Conservation (phyloP, 106 monocot genomes). For the Acorus gramineus region DNA sequence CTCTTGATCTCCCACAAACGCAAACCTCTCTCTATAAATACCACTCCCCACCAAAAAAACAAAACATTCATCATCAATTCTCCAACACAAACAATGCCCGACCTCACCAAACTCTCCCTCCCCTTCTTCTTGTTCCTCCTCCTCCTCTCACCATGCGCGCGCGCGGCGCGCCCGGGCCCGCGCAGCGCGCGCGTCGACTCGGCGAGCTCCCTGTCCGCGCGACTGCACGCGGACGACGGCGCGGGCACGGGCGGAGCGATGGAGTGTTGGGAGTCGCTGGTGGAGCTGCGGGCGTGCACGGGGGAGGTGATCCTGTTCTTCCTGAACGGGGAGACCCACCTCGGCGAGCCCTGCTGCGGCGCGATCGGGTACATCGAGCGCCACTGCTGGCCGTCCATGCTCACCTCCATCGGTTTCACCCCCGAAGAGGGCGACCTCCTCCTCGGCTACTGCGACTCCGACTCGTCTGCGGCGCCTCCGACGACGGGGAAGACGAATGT, state of each 20-base stretch:
- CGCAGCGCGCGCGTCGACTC: no score
- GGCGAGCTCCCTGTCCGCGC: conserved; percentile 1
- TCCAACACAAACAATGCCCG: no score
- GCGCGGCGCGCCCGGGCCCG: no score
- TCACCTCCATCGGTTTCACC: conserved; percentile 54
- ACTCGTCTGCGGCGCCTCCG: neutral
- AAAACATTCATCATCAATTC: no score
- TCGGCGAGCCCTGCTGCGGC: conserved; percentile 57
- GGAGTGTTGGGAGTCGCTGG: conserved; percentile 58
- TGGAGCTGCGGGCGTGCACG: conserved; percentile 55
- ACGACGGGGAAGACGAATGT: neutral
- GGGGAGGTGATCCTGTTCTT: conserved; percentile 86
- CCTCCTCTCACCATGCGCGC: no score
- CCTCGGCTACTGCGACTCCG: conserved; percentile 49
- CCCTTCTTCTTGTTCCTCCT: no score
- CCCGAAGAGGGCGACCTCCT: conserved; percentile 55
- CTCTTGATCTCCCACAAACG: no score
- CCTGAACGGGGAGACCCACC: conserved; percentile 73
- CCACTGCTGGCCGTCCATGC: conserved; percentile 70
- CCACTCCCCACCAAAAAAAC: no score
- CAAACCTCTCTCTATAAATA: no score
- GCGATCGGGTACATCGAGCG: conserved; percentile 52
- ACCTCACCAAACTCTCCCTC: no score
- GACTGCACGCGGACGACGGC: conserved; percentile 27
- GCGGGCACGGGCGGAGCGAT: no score